Base-by-base conservation (phyloP, 2,329 filamentous ascomycete genomes). In the Talaromyces verruculosus region DNA sequence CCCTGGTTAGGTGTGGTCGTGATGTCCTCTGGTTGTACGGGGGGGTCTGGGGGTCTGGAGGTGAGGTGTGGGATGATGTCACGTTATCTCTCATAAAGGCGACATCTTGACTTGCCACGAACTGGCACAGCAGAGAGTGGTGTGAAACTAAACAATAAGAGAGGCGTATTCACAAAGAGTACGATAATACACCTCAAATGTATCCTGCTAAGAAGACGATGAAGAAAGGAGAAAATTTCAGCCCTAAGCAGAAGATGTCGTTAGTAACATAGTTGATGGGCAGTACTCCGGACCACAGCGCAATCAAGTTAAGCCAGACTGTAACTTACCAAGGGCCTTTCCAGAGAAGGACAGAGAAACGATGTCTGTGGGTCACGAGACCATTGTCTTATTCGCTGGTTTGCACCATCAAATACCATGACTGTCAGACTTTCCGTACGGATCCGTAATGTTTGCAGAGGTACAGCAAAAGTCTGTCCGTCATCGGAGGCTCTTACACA, bases 11-110 rank as follows among this genome's bases (percentile, higher is more conserved):
- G 30, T 25, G 43, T n/a, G 5, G 35, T 55, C 19, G 58, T 47
- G 39, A 22, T 39, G 33, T 51, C 37, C 41, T 51, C 47, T 37
- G n/a, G 13, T n/a, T 30, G 35, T 45, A 60, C 37, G 22, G 47
- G 55, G 47, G 55, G 57, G 22, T n/a, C 59, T 58, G 59, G 41
- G 53, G 65, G 39, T 63, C 65, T 58, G 59, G 41, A 59, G 65
- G 39, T 63, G 60, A 57, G 61, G 47, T 51, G 47, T 63, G 49
- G 61, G 55, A 66, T 66, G 65, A 66, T 66, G 65, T 66, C 65
- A 66, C 65, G 65, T 60, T 66, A 63, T 66, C 60, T 51, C 55
- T 66, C 53, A 60, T 49, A 47, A 51, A 60, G 55, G 51, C 25
- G 62, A 47, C 65, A 66, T 66, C 53, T 35, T 66, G 39, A 47